Conservation (phyloP, 2,329 filamentous ascomycete genomes). For the Exophiala calicioides region DNA sequence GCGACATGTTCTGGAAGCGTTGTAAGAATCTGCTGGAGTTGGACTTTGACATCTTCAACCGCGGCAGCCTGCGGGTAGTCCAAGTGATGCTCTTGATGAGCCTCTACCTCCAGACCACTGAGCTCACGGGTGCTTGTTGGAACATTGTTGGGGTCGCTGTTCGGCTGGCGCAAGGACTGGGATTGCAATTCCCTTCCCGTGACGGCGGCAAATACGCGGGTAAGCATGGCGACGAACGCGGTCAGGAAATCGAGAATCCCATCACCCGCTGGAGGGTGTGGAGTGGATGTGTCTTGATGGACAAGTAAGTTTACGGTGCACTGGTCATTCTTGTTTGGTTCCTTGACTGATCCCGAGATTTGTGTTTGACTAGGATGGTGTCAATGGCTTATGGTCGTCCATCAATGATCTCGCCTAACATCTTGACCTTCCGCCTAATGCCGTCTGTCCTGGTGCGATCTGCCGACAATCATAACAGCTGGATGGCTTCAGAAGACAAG, state of each 20-base stretch:
- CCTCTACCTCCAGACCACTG: conserved; percentile 52
- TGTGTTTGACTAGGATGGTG: neutral
- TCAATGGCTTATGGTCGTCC: conserved; percentile 9
- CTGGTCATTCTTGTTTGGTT: neutral
- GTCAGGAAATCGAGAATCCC: no score
- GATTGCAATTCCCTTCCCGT: conserved; percentile 38
- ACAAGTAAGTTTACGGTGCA: no score
- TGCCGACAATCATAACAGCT: no score
- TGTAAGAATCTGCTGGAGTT: conserved; percentile 29
- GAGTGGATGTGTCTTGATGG: conserved; percentile 41
- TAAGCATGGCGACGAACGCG: conserved; percentile 34
- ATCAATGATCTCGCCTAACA: neutral
- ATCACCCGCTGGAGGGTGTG: conserved; percentile 30
- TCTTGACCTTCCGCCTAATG: neutral
- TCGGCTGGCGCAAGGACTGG: conserved; percentile 50
- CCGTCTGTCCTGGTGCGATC: neutral
- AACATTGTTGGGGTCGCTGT: conserved; percentile 51
- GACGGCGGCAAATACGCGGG: conserved; percentile 22
- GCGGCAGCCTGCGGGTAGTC: conserved; percentile 46
- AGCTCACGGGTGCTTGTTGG: conserved; percentile 50
- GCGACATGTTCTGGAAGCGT: conserved; percentile 32
- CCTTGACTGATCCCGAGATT: neutral
- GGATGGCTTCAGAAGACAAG: no score
- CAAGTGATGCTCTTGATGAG: conserved; percentile 51
- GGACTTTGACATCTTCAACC: conserved; percentile 42